Evolutionary conservation across 352 stramenopile species (phyloP), one percentile per base, ranked within the genome.

Genomic region (Phytophthora parvispora): DNA sequence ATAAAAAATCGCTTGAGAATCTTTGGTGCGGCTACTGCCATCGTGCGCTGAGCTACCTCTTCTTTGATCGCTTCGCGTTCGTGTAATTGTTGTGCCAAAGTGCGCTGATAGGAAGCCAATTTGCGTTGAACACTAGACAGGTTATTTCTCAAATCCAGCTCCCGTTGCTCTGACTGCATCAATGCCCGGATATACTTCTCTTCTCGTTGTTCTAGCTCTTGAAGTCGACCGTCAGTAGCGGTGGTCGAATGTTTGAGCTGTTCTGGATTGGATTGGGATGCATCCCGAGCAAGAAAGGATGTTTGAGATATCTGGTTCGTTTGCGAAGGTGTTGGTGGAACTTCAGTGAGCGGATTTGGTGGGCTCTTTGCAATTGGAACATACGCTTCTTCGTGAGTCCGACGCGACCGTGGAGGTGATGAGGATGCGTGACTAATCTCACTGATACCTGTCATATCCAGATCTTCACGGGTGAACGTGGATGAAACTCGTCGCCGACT

Each of bases 101-200:
- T 69, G 55, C 64, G 72, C 60, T 90, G 80, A 48, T 84, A 83
- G 12, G 74, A 72, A 5, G 55, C 42, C 18, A 93, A 47, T 45
- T 90, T 86, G 15, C 70, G 75, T 28, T 83, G 74, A 64, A 91
- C 75, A 4, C 24, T 40, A 4, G 50, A 62, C 2, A 95, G 29
- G 29, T 87, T 81, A 16, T 84, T 89, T 12, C 81, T 77, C 4
- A 95, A 63, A 29, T 93, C 83, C 0, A 95, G 62, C 49, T 95
- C 87, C 18, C 85, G 78, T 28, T 93, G 87, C 58, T 95, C 87
- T 0, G 84, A 93, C 59, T 89, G 80, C 77, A 95, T 95, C 22
- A 95, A 57, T 8, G 85, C 85, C 16, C 80, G 75, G 22, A 95
- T 89, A 48, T 93, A 93, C 49, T 91, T 90, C 12, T 84, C 84